phyloP scores from a whole-genome alignment of 75 land plant species.

The Chamaecyparis obtusa region DNA sequence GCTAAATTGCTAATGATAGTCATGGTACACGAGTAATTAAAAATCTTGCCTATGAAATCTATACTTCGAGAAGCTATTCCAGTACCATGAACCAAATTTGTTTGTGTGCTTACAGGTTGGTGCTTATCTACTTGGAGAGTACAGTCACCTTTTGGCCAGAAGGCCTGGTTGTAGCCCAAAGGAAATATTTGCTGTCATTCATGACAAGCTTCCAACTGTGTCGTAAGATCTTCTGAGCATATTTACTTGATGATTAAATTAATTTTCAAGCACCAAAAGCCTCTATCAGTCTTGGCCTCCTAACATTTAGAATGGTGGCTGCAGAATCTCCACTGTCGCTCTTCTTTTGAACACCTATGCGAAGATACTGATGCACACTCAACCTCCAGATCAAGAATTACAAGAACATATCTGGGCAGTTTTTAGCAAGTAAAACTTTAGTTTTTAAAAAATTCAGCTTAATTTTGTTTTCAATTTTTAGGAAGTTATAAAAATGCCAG shows the following conservation, averaged over 20 bases:
- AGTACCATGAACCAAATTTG: not conserved
- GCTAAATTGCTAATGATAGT: not conserved
- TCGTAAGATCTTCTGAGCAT: slow-evolving; percentile 55
- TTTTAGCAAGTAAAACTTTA: slow-evolving; percentile 67
- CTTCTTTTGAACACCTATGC: slow-evolving; percentile 91
- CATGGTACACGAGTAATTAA: not conserved
- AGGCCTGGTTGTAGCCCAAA: slow-evolving; percentile 95
- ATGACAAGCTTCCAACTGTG: slow-evolving; percentile 95
- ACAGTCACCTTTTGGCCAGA: slow-evolving; percentile 86
- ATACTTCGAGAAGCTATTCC: not conserved
- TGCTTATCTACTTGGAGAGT: slow-evolving; percentile 96
- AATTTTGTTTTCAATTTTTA: not conserved
- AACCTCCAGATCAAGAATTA: slow-evolving; percentile 89
- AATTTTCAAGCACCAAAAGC: slow-evolving; percentile 1
- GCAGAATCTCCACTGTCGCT: slow-evolving; percentile 82
- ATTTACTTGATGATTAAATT: not conserved
- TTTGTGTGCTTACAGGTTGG: slow-evolving; percentile 60
- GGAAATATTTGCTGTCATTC: slow-evolving; percentile 76
- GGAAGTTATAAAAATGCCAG: not conserved
- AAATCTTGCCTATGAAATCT: not conserved
- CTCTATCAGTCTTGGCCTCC: not conserved
- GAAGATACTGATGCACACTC: slow-evolving; percentile 93
- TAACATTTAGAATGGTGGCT: slow-evolving; percentile 6
- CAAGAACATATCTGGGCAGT: slow-evolving; percentile 80
- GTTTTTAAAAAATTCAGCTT: not conserved